Percentiles rank a stretch among this genome's conserved stretches.
Conservation (phyloP, 2,329 filamentous ascomycete species). For the Annulohypoxylon truncatum region DNA sequence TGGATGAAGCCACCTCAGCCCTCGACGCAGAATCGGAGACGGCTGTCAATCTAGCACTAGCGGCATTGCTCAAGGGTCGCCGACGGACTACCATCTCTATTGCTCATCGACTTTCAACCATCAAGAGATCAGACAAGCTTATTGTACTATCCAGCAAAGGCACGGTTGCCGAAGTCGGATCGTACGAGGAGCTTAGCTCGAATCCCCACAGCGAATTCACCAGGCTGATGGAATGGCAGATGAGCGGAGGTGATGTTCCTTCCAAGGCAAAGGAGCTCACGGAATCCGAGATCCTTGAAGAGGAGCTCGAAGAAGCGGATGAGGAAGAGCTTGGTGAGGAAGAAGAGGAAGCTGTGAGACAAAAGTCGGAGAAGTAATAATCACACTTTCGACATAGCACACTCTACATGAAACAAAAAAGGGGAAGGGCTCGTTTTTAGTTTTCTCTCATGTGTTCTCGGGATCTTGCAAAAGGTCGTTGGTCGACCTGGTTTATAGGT, state of each 20-base stretch:
- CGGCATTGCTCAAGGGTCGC: slow-evolving; percentile 81
- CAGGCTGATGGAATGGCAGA: slow-evolving; percentile 98
- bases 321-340: slow-evolving; percentile 51
- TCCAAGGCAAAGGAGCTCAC: slow-evolving; percentile 58
- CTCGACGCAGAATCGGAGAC: slow-evolving; percentile 97
- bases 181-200: slow-evolving; percentile 79
- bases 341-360: slow-evolving; percentile 43
- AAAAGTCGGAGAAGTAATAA: slow-evolving; percentile 36
- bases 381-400: slow-evolving; percentile 24
- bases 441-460: slow-evolving; percentile 1
- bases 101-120: slow-evolving; percentile 93
- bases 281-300: slow-evolving; percentile 64
- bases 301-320: slow-evolving; percentile 58
- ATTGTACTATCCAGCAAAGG: slow-evolving; percentile 91
- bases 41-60: slow-evolving; percentile 90
- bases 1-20: slow-evolving; percentile 96
- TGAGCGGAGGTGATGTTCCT: slow-evolving; percentile 81
- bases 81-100: slow-evolving; percentile 99
- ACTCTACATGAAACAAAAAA: slow-evolving; percentile 31
- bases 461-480: neutral
- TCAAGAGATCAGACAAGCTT: slow-evolving; percentile 94
- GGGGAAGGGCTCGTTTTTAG: neutral
- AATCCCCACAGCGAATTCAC: slow-evolving; percentile 86
- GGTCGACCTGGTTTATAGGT: slow-evolving; percentile 3
- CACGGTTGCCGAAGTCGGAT: slow-evolving; percentile 89